Percentiles rank a stretch among this genome's conserved stretches.
These are phyloP conservation scores for Myxozyma neotropica DNA, from an alignment of 805 yeast genomes.

Conservation along the genomic window DNA sequence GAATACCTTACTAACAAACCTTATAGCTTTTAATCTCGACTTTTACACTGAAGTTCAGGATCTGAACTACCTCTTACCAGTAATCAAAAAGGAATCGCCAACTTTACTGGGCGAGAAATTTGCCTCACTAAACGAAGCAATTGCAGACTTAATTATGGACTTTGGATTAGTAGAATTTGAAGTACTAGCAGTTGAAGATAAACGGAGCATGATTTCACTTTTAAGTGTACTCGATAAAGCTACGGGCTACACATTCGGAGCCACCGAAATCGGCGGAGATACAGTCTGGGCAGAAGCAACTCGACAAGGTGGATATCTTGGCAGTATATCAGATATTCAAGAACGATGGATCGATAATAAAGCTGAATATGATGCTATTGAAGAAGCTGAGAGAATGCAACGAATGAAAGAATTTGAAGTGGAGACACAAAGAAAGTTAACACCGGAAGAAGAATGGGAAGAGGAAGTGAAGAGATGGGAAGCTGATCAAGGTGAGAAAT, in stretches of 20 bases:
- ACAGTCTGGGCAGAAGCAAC: slow-evolving; percentile 96
- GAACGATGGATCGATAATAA: slow-evolving; percentile 95
- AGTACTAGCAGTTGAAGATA: slow-evolving; percentile 88
- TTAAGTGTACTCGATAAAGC: slow-evolving; percentile 83
- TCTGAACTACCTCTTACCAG: slow-evolving; percentile 65
- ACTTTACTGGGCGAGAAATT: slow-evolving; percentile 62
- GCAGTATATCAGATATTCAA: slow-evolving; percentile 70
- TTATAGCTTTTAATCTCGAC: slow-evolving; percentile 69
- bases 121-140: slow-evolving; percentile 68
- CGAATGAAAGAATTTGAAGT: slow-evolving; percentile 48
- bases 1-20: neutral
- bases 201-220: slow-evolving; percentile 83
- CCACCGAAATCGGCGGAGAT: slow-evolving; percentile 96
- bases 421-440: slow-evolving; percentile 45
- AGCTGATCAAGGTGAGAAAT: slow-evolving; percentile 38
- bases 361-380: slow-evolving; percentile 69
- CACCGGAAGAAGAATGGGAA: slow-evolving; percentile 75
- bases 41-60: slow-evolving; percentile 94
- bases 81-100: slow-evolving; percentile 70
- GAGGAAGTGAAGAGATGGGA: slow-evolving; percentile 64
- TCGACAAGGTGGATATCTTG: slow-evolving; percentile 65
- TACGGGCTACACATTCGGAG: slow-evolving; percentile 89
- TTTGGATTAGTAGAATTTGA: slow-evolving; percentile 86
- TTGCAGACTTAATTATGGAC: slow-evolving; percentile 83
- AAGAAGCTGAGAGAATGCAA: slow-evolving; percentile 50